Conservation (phyloP, 2,329 filamentous ascomycete species). For the Epichloe festucae region DNA sequence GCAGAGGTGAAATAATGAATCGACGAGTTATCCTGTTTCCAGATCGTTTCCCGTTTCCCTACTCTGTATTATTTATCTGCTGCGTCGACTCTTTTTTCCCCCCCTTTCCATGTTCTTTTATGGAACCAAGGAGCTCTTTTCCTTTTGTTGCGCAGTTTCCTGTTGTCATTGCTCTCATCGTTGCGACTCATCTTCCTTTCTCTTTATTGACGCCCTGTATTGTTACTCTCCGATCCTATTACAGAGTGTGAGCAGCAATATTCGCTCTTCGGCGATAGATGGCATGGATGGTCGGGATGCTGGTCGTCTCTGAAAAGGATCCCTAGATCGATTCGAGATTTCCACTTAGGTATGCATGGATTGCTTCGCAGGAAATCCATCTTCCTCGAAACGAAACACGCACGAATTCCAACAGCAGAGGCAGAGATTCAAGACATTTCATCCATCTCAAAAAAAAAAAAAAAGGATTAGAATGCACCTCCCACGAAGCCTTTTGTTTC, state of each 20-base stretch:
- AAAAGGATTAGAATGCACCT: conserved; percentile 24
- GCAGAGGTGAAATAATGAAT: background rate
- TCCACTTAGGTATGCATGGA: conserved; percentile 8
- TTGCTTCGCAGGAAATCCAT: background rate
- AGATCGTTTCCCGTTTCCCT: background rate
- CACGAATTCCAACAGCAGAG: too few relatives aligned
- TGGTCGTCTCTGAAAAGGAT: conserved; percentile 9
- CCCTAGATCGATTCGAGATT: conserved; percentile 3
- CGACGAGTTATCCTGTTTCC: background rate
- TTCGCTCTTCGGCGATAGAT: background rate
- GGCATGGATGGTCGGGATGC: background rate
- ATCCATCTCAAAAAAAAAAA: background rate
- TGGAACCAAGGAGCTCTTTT: background rate
- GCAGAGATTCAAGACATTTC: too few relatives aligned
- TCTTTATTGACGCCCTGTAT: background rate
- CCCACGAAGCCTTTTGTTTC: conserved; percentile 6
- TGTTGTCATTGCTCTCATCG: background rate
- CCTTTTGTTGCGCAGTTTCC: background rate
- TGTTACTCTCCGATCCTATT: background rate
- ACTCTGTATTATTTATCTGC: background rate
- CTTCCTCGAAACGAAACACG: background rate
- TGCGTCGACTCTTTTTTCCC: background rate
- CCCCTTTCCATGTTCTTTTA: background rate
- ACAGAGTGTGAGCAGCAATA: background rate
- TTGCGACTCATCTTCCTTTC: background rate